These are phyloP conservation scores for Blastomyces gilchristii DNA, from an alignment of 2,329 filamentous ascomycete species.

Conservation along the genomic window DNA sequence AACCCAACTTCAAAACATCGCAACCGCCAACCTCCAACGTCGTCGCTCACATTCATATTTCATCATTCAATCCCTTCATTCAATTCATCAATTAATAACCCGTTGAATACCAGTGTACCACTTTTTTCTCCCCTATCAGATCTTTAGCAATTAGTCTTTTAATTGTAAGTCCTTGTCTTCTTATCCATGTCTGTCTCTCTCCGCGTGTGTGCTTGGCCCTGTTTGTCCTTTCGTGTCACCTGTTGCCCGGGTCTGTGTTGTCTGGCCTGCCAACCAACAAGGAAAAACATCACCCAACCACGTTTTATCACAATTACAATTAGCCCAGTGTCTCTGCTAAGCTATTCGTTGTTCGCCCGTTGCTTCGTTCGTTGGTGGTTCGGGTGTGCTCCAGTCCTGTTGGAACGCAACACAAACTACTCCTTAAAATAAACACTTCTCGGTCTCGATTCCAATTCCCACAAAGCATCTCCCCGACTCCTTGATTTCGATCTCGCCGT, in stretches of 20 bases:
- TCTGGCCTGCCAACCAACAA: neutral
- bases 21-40: neutral
- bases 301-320: neutral
- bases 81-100: neutral
- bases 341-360: too few species aligned
- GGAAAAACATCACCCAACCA: neutral
- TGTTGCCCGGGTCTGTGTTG: neutral
- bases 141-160: neutral
- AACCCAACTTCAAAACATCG: neutral
- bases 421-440: neutral
- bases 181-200: too few species aligned
- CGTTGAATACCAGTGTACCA: neutral
- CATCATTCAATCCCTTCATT: too few species aligned
- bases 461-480: neutral
- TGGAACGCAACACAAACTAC: neutral
- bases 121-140: neutral
- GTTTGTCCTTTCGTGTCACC: neutral
- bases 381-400: neutral
- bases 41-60: neutral
- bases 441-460: slow-evolving; percentile 1
- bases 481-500: neutral
- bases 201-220: neutral
- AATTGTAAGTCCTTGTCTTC: neutral
- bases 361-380: neutral
- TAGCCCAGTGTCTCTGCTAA: neutral